Evolutionary conservation across 2,329 filamentous ascomycete species (phyloP), one percentile per base, ranked within the genome.

Genomic region (Ustilaginoidea virens): DNA sequence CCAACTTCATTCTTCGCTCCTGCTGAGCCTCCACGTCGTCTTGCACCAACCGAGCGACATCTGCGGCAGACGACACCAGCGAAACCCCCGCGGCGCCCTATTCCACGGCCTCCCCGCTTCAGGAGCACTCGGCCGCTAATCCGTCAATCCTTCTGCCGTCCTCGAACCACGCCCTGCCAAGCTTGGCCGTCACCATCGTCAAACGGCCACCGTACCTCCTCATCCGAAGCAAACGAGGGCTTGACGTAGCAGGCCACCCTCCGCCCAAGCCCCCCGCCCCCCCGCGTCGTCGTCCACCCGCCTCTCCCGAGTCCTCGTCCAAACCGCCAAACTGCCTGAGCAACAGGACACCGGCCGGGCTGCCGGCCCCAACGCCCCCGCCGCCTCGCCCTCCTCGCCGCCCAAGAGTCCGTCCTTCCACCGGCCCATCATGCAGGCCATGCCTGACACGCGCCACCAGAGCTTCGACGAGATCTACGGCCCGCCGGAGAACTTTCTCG

Each of bases 381-480:
- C 35, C 8, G 22, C 38, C 11, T 5, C 13, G 14, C 30, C 25
- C 13, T 19, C 33, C 8, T 41, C 41, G 33, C 44, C 48, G 17
- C 46, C 50, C 33, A 43, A 42, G 34, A 48, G 48, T 33, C 53
- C 51, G 30, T 46, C 55, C 36, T 32, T 38, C 28, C 61, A 63
- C 43, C 55, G 62, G 36, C 63, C 65, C 42, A 68, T 66, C 47
- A 65, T 77, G 61, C 69, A 74, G 56, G 66, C 70, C 37, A 70
- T 77, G 61, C 72, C 72, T 27, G 72, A 76, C 49, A 73, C 80
- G 42, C 80, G 86, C 46, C 74, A 81, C 58, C 90, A 98, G 64
- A 90, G 80, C 49, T 96, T 94, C 51, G 90, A 98, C 60, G 90
- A 98, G 67, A 93, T 96, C 53, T 98, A 98, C 56, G 90, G 86